A percentile compares a stretch with the other conserved stretches of the same genome.
phyloP scores from a whole-genome alignment of 306 rosid genomes.

The Castanea mollissima region DNA sequence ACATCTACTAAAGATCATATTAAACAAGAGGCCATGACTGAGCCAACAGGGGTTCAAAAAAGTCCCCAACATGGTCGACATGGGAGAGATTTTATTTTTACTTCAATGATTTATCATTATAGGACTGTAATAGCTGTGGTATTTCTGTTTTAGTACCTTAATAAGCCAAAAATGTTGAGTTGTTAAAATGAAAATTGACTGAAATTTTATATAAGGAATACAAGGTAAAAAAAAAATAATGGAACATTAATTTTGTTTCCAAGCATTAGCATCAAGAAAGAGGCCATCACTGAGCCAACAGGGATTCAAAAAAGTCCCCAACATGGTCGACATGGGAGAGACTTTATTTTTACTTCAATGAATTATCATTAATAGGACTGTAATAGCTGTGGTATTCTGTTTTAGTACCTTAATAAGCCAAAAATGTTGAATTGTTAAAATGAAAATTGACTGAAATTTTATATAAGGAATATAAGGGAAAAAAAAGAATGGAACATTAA shows the following conservation, averaged over 20 bases:
- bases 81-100: conserved; percentile 31
- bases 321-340: conserved; percentile 34
- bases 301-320: conserved; percentile 34
- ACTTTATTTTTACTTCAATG: conserved; percentile 23
- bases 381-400: conserved; percentile 18
- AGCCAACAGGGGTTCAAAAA: conserved; percentile 29
- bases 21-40: conserved; percentile 5
- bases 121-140: conserved; percentile 17
- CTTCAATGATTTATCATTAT: conserved; percentile 12
- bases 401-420: conserved; percentile 16
- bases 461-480: conserved; percentile 9
- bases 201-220: background rate
- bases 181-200: background rate
- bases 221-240: background rate
- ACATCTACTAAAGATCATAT: conserved; percentile 12
- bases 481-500: background rate
- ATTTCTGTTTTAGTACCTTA: conserved; percentile 17
- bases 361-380: conserved; percentile 6
- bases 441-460: background rate
- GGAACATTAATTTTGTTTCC: conserved; percentile 2
- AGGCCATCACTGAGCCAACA: conserved; percentile 26
- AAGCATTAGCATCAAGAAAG: background rate
- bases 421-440: conserved; percentile 1
- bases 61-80: conserved; percentile 37
- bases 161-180: conserved; percentile 13